Evolutionary conservation across 345 rosid genomes (phyloP).

Genomic region (Arabidopsis suecica): DNA sequence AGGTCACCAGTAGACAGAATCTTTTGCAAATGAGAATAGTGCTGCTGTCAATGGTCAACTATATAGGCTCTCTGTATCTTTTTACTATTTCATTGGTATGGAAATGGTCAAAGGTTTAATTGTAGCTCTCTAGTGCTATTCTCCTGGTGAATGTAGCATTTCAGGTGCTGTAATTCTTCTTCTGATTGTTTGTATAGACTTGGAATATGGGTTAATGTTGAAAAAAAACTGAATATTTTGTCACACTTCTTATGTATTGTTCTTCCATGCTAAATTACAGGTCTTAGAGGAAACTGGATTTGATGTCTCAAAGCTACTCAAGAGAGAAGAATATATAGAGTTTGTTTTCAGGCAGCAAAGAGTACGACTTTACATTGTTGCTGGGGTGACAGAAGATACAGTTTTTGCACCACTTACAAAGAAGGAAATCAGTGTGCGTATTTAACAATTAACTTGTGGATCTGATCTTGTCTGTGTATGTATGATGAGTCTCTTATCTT

Average conservation of each 20-base stretch:
- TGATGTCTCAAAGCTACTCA: slow-evolving; percentile 80
- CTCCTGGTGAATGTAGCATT: neutral
- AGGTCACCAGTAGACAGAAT: slow-evolving; percentile 18
- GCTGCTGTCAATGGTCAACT: slow-evolving; percentile 24
- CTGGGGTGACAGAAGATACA: slow-evolving; percentile 90
- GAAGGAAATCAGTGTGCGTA: slow-evolving; percentile 97
- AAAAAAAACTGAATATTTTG: neutral
- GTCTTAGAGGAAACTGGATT: slow-evolving; percentile 97
- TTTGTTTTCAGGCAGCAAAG: slow-evolving; percentile 91
- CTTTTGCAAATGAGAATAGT: slow-evolving; percentile 11
- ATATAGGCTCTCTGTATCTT: neutral
- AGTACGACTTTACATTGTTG: slow-evolving; percentile 88
- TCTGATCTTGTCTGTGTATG: slow-evolving; percentile 24
- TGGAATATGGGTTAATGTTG: slow-evolving; percentile 9
- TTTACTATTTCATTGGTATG: slow-evolving; percentile 3
- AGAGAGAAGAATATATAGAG: slow-evolving; percentile 86
- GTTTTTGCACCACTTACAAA: slow-evolving; percentile 95
- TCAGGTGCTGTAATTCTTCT: neutral
- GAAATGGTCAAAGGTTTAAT: slow-evolving; percentile 27
- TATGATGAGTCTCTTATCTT: slow-evolving; percentile 27
- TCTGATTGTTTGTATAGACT: slow-evolving; percentile 28
- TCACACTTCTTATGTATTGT: neutral
- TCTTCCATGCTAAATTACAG: slow-evolving; percentile 50
- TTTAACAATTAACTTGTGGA: neutral
- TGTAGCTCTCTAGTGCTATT: slow-evolving; percentile 18